phyloP scores from a whole-genome alignment of 1,284 basidiomycete genomes.

The Tilletia caries region DNA sequence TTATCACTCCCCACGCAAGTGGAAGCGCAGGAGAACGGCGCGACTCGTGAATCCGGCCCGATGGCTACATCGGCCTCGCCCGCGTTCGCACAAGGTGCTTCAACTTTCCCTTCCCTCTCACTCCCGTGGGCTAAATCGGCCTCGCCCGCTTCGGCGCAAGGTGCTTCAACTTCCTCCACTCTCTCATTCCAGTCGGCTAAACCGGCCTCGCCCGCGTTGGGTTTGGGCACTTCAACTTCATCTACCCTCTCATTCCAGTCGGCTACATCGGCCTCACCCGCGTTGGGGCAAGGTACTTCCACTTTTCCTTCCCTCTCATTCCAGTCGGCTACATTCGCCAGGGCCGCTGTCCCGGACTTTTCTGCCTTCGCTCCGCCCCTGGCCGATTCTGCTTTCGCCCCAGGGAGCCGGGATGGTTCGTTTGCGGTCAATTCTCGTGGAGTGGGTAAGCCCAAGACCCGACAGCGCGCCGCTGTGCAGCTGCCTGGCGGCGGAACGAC shows the following conservation, averaged over 20 bases:
- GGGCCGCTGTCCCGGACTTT: neutral
- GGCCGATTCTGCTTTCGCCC: conserved; percentile 9
- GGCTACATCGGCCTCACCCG: neutral
- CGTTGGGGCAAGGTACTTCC: neutral
- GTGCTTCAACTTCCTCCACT: no score
- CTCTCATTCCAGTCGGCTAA: no score
- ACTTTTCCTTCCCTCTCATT: neutral
- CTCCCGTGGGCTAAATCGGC: neutral
- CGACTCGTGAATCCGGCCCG: no score
- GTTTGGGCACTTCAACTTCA: no score
- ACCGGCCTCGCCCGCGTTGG: no score
- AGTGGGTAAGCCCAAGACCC: conserved; percentile 22
- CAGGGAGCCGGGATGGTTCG: conserved; percentile 25
- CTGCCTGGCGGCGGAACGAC: conserved; percentile 15
- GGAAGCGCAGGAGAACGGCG: neutral
- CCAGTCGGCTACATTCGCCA: neutral
- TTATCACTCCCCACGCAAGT: neutral
- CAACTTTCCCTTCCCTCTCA: neutral
- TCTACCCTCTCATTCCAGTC: no score
- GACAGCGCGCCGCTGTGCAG: conserved; percentile 19
- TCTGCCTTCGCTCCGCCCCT: conserved; percentile 1
- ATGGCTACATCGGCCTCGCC: neutral
- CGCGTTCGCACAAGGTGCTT: neutral
- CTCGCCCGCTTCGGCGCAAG: neutral
- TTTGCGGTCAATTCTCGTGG: conserved; percentile 17